Percentiles rank a stretch among this genome's conserved stretches.
These are phyloP conservation scores for Trichoderma gamsii DNA, from an alignment of 495 filamentous ascomycete species.

Conservation along the genomic window DNA sequence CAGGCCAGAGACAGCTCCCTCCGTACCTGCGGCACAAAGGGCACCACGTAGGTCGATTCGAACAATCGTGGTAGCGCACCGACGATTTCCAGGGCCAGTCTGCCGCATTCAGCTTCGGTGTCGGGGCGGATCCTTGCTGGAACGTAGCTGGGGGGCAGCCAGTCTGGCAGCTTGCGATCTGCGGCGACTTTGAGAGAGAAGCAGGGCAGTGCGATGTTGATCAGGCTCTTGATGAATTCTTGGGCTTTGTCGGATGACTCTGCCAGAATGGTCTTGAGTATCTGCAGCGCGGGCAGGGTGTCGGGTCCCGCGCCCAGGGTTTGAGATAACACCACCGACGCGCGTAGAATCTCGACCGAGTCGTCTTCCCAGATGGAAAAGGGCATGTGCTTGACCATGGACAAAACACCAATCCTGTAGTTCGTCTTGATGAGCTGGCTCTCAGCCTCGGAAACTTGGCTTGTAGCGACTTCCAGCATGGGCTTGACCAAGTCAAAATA, in stretches of 20 bases:
- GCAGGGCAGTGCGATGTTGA: constrained; percentile 26
- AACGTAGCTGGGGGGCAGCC: constrained; percentile 6
- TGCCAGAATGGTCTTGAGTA: constrained; percentile 35
- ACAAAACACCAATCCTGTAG: constrained; percentile 27
- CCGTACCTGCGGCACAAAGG: constrained; percentile 29
- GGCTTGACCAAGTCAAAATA: constrained; percentile 17
- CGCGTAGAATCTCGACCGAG: constrained; percentile 27
- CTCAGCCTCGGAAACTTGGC: neutral
- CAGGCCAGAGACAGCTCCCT: constrained; percentile 37
- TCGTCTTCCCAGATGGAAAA: constrained; percentile 40
- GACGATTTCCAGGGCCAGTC: constrained; percentile 35
- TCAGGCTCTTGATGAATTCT: constrained; percentile 30
- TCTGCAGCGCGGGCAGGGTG: constrained; percentile 30
- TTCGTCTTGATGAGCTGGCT: constrained; percentile 18
- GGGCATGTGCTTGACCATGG: constrained; percentile 35
- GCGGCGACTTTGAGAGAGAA: constrained; percentile 17
- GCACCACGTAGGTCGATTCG: constrained; percentile 34
- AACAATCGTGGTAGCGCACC: constrained; percentile 33
- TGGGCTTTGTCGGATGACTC: constrained; percentile 32
- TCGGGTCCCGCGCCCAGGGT: constrained; percentile 23
- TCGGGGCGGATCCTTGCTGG: neutral
- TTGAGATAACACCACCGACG: constrained; percentile 35
- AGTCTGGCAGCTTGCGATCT: constrained; percentile 6
- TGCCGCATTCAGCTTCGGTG: constrained; percentile 25
- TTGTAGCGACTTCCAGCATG: neutral